Conservation (phyloP, 225 moss, liverwort and hornwort genomes). For the Takakia lepidozioides region DNA sequence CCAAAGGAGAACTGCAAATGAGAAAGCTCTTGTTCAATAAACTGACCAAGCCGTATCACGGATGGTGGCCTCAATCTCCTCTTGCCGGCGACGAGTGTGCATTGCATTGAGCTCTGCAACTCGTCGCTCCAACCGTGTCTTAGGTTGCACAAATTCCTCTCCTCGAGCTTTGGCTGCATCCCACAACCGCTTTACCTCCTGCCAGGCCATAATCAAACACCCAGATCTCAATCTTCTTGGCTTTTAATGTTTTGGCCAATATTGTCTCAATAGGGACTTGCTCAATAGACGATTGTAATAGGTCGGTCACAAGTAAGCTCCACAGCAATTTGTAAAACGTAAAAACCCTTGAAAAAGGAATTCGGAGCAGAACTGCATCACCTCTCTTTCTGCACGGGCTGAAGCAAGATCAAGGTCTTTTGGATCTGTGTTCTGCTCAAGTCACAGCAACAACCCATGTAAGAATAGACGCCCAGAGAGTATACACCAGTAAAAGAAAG, state of each 20-base stretch:
- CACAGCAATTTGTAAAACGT: too few species aligned
- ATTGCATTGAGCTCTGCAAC: conserved; percentile 55
- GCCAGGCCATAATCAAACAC: conserved; percentile 3
- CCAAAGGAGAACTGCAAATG: background rate
- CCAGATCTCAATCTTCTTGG: too few species aligned
- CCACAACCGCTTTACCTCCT: conserved; percentile 45
- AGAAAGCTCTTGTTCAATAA: too few species aligned
- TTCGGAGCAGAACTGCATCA: too few species aligned
- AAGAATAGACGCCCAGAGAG: too few species aligned
- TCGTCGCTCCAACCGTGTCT: conserved; percentile 51
- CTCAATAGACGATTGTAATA: too few species aligned
- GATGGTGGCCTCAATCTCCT: conserved; percentile 56
- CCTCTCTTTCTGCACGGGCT: conserved; percentile 88
- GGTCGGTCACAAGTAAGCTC: too few species aligned
- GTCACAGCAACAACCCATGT: too few species aligned
- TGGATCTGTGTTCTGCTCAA: conserved; percentile 72
- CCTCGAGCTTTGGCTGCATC: conserved; percentile 43
- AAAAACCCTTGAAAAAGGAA: too few species aligned
- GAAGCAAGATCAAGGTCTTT: conserved; percentile 56
- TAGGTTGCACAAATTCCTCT: conserved; percentile 51
- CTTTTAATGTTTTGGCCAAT: too few species aligned
- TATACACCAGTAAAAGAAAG: too few species aligned
- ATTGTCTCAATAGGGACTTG: too few species aligned
- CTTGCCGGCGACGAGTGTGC: conserved; percentile 59
- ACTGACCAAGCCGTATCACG: conserved; percentile 69